Base-by-base conservation (phyloP, 495 filamentous ascomycete genomes). In the Cryomyces minteri region DNA sequence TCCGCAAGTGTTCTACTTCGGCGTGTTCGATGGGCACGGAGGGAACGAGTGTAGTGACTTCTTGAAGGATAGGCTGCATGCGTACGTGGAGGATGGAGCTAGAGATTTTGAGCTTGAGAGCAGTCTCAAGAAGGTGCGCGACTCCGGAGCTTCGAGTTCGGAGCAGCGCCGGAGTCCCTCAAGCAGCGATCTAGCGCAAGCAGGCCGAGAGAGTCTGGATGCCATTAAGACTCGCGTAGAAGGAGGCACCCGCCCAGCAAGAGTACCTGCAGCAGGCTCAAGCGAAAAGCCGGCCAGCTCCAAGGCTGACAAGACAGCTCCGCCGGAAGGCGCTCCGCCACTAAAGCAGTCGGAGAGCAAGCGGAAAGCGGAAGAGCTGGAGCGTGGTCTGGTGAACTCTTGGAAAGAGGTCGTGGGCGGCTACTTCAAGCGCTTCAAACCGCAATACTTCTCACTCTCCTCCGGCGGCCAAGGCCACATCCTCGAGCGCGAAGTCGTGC, bases 1-100 rank as follows among this genome's bases (percentile, higher is more conserved):
- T 58, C 87, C 87, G 6, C 87, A 94, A 56, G 81, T 95, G 5
- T 98, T 98, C 62, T 98, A 96, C 60, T 98, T 93, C 63, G 85
- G 74, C 3, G 78, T 96, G 0, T 98, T 96, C 55, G 90, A 98
- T 65, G 90, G 90, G 18, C 90, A 98, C 67, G 90, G 90, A 18
- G 90, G 90, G 12, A 72, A 66, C 32, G 84, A 95, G 54, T 96
- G 90, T 57, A 88, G 82, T 57, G 74, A 75, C 12, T 96, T 92
- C 50, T 62, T 95, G 43, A 76, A 80, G 47, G 81, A 94, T 41
- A 68, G 78, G 43, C 69, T 98, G 48, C 90, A 96, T 60, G 73
- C 77, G 12, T 93, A 93, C 56, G 76, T 98, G 39, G 88, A 98
- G 59, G 72, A 84, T 48, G 72, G 82, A 0, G 80, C 80, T 1